Conservation (phyloP, 495 filamentous ascomycete species). For the Bacidia gigantensis region DNA sequence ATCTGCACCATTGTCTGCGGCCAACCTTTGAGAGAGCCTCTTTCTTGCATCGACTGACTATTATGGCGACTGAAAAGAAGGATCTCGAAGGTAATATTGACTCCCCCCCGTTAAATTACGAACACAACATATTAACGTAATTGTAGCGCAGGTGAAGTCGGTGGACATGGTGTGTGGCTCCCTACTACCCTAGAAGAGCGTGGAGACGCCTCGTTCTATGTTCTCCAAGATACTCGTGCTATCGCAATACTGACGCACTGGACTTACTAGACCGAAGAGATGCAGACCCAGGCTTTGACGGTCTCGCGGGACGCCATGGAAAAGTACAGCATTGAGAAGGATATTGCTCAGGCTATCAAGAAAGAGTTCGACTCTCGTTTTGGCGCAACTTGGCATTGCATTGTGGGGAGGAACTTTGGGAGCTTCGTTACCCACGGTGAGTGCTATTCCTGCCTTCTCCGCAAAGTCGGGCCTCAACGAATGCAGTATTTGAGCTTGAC, state of each 20-base stretch:
- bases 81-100: constrained; percentile 49
- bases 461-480: no score
- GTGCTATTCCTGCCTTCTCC: constrained; percentile 9
- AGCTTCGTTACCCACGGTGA: constrained; percentile 97
- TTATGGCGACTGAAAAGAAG: constrained; percentile 43
- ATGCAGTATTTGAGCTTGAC: neutral
- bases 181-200: neutral
- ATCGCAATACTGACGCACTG: no score
- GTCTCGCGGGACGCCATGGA: constrained; percentile 89
- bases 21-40: neutral
- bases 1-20: neutral
- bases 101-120: neutral
- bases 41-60: neutral
- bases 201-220: neutral
- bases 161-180: constrained; percentile 74
- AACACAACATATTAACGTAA: constrained; percentile 20
- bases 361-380: constrained; percentile 89
- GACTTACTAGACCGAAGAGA: constrained; percentile 65
- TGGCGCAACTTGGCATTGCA: constrained; percentile 96
- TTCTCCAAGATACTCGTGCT: no score
- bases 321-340: constrained; percentile 92
- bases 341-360: constrained; percentile 96
- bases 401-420: constrained; percentile 95
- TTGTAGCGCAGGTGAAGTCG: constrained; percentile 81
- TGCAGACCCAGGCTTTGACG: constrained; percentile 89